A percentile compares a stretch with the other conserved stretches of the same genome.
phyloP scores from a whole-genome alignment of 2,329 filamentous ascomycete genomes.

The Onygena corvina region DNA sequence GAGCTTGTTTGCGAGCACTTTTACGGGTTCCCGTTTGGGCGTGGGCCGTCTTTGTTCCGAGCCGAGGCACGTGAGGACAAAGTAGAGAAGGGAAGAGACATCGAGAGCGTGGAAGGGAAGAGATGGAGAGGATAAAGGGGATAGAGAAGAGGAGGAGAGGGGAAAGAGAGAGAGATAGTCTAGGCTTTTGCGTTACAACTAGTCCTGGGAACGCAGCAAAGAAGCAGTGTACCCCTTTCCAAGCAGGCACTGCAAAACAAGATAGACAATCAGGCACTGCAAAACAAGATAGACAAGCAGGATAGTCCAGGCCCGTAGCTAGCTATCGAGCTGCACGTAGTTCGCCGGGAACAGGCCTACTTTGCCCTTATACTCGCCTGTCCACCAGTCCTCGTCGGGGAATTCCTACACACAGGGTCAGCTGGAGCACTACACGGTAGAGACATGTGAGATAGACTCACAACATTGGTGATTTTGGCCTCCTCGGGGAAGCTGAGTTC shows the following conservation, averaged over 20 bases:
- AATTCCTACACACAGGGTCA: slow-evolving; percentile 54
- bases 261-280: slow-evolving; percentile 1
- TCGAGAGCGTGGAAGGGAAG: not conserved
- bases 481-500: slow-evolving; percentile 75
- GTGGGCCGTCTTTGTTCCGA: not conserved
- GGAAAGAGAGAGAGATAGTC: not conserved
- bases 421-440: not conserved
- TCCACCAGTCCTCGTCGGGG: slow-evolving; percentile 98
- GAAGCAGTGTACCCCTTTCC: not conserved
- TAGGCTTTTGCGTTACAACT: slow-evolving; percentile 6
- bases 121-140: not conserved
- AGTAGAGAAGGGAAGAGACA: not conserved
- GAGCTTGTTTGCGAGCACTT: not conserved
- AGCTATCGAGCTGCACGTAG: slow-evolving; percentile 36
- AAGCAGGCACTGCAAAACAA: slow-evolving; percentile 1
- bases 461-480: slow-evolving; percentile 65
- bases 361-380: slow-evolving; percentile 68
- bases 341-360: slow-evolving; percentile 65
- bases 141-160: not conserved
- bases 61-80: not conserved
- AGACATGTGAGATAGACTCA: slow-evolving; percentile 35
- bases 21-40: not conserved
- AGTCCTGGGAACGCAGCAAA: not conserved
- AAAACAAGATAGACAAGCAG: not conserved
- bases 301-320: slow-evolving; percentile 9